phyloP scores from a whole-genome alignment of 768 basidiomycete genomes.

The Leccinellum luteum region DNA sequence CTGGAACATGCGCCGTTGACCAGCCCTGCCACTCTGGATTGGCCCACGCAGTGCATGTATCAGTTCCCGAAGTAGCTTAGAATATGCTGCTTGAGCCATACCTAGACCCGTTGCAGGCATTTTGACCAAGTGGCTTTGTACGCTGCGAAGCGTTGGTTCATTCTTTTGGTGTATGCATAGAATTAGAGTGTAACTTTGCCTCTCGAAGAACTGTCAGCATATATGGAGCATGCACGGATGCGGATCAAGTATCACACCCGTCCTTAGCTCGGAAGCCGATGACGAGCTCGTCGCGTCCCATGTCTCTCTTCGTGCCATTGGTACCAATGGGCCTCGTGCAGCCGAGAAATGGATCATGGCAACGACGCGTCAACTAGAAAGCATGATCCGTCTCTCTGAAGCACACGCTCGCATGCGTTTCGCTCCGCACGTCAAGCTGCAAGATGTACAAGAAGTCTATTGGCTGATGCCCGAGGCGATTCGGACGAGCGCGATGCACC shows the following conservation, averaged over 20 bases:
- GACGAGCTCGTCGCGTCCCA: conserved; percentile 84
- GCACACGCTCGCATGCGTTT: conserved; percentile 97
- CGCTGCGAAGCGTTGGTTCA: conserved; percentile 54
- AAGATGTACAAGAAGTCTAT: conserved; percentile 87
- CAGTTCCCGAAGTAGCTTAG: no score
- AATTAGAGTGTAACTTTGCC: conserved; percentile 51
- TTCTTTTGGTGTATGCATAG: background rate
- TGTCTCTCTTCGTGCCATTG: conserved; percentile 91
- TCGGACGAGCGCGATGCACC: conserved; percentile 92
- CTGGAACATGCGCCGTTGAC: no score
- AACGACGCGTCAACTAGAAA: conserved; percentile 95
- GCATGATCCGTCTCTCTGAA: conserved; percentile 94
- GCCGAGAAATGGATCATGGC: conserved; percentile 96
- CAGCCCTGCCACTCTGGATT: no score
- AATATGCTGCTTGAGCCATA: no score
- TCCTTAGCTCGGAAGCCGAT: conserved; percentile 82
- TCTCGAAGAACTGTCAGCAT: conserved; percentile 85
- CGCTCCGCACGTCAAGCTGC: conserved; percentile 77
- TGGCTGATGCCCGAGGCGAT: conserved; percentile 97
- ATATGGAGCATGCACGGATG: conserved; percentile 89
- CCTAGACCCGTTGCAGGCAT: background rate
- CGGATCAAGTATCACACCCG: conserved; percentile 83
- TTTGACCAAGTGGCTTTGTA: no score
- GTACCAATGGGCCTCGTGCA: conserved; percentile 76
- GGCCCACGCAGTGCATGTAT: no score